phyloP scores from a whole-genome alignment of 1,139 yeast species.

The Candida sanyaensis region DNA sequence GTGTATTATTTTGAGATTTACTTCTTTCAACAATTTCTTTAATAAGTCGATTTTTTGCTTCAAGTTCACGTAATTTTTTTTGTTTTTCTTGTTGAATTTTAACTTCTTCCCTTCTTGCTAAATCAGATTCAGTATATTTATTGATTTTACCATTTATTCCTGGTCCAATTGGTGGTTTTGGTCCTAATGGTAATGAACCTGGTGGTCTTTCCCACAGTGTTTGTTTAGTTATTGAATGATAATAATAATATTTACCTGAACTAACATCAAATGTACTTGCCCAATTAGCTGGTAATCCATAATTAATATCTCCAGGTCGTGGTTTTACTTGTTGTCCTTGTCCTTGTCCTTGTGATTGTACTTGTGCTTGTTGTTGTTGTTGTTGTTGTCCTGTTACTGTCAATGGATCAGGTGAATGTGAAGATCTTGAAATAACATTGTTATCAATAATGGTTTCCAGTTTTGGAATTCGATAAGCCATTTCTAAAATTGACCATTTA shows the following conservation, averaged over 20 bases:
- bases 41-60: conserved; percentile 35
- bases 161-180: conserved; percentile 27
- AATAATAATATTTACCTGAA: conserved; percentile 51
- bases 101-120: conserved; percentile 39
- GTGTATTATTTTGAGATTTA: conserved; percentile 12
- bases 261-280: conserved; percentile 48
- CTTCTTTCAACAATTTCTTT: conserved; percentile 39
- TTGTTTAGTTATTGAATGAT: conserved; percentile 44
- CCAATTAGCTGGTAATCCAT: conserved; percentile 54
- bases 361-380: conserved; percentile 10
- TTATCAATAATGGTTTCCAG: conserved; percentile 2
- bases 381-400: too few species aligned
- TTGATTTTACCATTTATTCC: conserved; percentile 12
- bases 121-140: conserved; percentile 17
- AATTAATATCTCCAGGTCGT: conserved; percentile 20
- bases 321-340: conserved; percentile 18
- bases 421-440: conserved; percentile 19
- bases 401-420: conserved; percentile 24
- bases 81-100: conserved; percentile 34
- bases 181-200: conserved; percentile 16
- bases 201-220: conserved; percentile 65
- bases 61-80: conserved; percentile 30
- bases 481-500: conserved; percentile 74
- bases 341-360: conserved; percentile 14
- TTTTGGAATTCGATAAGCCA: conserved; percentile 85